Evolutionary conservation across 2,329 filamentous ascomycete genomes (phyloP), one percentile per base, ranked within the genome.

Genomic region (Thermoascus crustaceus): DNA sequence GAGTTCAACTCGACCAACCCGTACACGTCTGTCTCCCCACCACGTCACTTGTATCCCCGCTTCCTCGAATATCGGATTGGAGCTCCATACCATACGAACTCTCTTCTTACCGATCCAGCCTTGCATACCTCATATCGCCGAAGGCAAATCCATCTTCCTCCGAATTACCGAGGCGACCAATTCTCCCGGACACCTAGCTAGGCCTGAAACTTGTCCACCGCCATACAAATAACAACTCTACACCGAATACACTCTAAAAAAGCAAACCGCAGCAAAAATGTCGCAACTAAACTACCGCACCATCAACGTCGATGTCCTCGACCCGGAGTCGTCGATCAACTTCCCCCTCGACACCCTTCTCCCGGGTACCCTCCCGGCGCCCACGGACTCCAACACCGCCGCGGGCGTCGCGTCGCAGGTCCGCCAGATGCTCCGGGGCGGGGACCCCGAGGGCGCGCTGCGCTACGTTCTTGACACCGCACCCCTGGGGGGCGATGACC

Each of bases 271-370:
- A 22, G 11, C 25, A 26, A 39, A 13, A 24, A 67, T 66, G 64
- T 53, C 64, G 38, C 57, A 61, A 52, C 61, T 75, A 64, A 80
- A 80, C 60, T 80, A 75, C 68, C 85, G 88, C 63, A 94, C 86
- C 48, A 91, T 95, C 73, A 86, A 95, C 73, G 82, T 95, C 62
- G 88, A 95, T 61, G 80, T 82, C 49, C 75, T 94, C 52, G 84
- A 91, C 61, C 85, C 88, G 40, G 88, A 96, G 64, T 91, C 86
- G 52, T 77, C 84, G 47, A 69, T 78, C 64, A 96, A 95, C 75
- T 96, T 96, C 68, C 85, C 93, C 65, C 78, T 85, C 44, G 76
- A 81, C 40, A 85, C 86, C 11, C 78, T 96, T 50, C 80, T 83
- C 47, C 85, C 88, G 22, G 75, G 82, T 27, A 78, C 78, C 14